Evolutionary conservation across 139 green algal species (phyloP), one percentile per base, ranked within the genome.

Genomic region (Auxenochlorella protothecoides): DNA sequence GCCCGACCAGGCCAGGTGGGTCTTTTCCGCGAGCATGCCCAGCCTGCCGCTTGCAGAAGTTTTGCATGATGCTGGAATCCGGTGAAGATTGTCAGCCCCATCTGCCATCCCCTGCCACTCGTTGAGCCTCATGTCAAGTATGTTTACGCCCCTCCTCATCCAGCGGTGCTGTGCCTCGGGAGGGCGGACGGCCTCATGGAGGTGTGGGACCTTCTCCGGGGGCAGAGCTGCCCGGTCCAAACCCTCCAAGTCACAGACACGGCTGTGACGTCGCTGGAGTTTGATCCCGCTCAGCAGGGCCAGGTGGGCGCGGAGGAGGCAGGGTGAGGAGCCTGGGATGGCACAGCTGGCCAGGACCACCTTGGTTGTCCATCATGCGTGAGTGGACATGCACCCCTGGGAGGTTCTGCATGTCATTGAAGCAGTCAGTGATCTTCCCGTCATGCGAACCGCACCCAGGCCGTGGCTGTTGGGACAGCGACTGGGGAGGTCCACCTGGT

Each of bases 171-270:
- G 53, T 87, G 87, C 67, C 68, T 91, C 6, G 80, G 81, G 0
- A 76, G 85, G 13, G 73, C 75, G 27, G 83, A 83, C 27, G 88
- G 89, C 13, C 72, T 71, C 66, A 70, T 93, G 68, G 85, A 93
- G 65, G 79, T 89, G 5, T 93, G 89, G 89, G 88, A 94, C 72
- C 74, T 94, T 66, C 76, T 93, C 16, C 89, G 94, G 74, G 85
- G 88, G 69, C 87, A 73, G 9, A 85, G 95, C 75, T 84, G 92
- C 79, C 81, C 88, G 2, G 85, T 69, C 65, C 80, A 92, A 65
- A 76, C 73, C 3, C 78, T 79, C 10, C 81, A 73, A 3, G 76
- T 89, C 6, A 75, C 75, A 3, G 80, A 79, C 53, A 76, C 75
- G 9, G 74, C 81, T 63, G 71, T 95, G 73, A 87, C 83, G 72